Evolutionary conservation across 805 yeast species (phyloP).

Genomic region (Grigorovia yakushimaensis): DNA sequence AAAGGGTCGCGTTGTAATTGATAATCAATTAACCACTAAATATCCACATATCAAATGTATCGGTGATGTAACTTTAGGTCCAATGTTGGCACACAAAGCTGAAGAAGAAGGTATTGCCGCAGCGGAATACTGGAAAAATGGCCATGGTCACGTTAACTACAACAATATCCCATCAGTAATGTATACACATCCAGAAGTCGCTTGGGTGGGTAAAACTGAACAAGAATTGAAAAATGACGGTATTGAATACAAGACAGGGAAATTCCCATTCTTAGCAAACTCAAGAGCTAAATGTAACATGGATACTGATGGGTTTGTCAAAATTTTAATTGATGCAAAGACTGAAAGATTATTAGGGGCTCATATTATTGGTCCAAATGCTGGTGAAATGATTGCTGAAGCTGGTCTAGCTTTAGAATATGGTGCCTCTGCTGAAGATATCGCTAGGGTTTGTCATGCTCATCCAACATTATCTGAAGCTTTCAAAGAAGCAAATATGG

Average conservation of each 20-base stretch:
- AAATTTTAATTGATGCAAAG: constrained; percentile 91
- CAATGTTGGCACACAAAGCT: constrained; percentile 99
- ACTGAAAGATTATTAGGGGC: constrained; percentile 94
- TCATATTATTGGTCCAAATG: constrained; percentile 95
- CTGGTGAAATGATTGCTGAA: constrained; percentile 99
- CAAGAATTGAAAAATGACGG: constrained; percentile 90
- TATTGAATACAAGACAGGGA: constrained; percentile 84
- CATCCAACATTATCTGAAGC: constrained; percentile 98
- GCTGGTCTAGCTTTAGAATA: constrained; percentile 95
- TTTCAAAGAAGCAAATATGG: constrained; percentile 93
- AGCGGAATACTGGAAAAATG: constrained; percentile 84
- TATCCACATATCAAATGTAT: constrained; percentile 89
- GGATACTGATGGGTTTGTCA: constrained; percentile 96
- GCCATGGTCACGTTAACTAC: constrained; percentile 97
- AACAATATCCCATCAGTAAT: constrained; percentile 96
- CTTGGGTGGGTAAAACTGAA: constrained; percentile 98
- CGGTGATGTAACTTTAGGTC: constrained; percentile 98
- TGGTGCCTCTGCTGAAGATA: constrained; percentile 97
- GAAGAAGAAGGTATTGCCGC: constrained; percentile 99
- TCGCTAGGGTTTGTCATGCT: constrained; percentile 96
- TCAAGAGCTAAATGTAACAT: constrained; percentile 98
- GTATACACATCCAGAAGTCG: constrained; percentile 99
- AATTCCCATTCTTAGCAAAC: constrained; percentile 98
- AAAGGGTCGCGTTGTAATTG: constrained; percentile 89
- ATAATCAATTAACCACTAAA: constrained; percentile 86